A percentile compares a stretch with the other conserved stretches of the same genome.
Evolutionary conservation across 1,284 basidiomycete species (phyloP).

Genomic region (Apiotrichum domesticum): DNA sequence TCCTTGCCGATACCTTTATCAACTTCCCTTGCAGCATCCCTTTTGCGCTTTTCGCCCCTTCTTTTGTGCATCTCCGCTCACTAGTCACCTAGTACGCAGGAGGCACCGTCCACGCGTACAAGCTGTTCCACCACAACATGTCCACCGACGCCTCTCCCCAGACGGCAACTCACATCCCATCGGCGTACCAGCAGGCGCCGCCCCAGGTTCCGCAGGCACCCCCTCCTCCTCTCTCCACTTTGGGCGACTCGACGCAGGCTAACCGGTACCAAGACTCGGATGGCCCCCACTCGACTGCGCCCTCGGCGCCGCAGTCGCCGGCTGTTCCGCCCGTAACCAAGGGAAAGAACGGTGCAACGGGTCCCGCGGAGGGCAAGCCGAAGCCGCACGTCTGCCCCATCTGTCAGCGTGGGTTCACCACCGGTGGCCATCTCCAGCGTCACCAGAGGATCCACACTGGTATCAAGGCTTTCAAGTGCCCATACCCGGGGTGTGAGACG

Average conservation of each 20-base stretch:
- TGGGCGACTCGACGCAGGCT: slow-evolving; percentile 4
- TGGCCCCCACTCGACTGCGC: background rate
- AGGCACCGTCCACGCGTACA: background rate
- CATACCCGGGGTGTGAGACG: slow-evolving; percentile 44
- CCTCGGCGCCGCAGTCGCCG: slow-evolving; percentile 10
- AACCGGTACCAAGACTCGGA: slow-evolving; percentile 12
- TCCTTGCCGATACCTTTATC: too few species aligned
- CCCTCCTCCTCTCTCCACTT: background rate
- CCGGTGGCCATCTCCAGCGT: slow-evolving; percentile 43
- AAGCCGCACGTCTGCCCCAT: slow-evolving; percentile 44
- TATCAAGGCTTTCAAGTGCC: slow-evolving; percentile 46
- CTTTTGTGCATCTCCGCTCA: slow-evolving; percentile 1
- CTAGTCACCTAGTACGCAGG: slow-evolving; percentile 4
- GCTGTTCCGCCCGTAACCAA: slow-evolving; percentile 21
- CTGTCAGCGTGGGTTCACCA: slow-evolving; percentile 41
- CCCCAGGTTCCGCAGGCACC: slow-evolving; percentile 8
- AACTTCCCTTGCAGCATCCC: too few species aligned
- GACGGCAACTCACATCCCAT: slow-evolving; percentile 7
- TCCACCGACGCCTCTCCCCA: slow-evolving; percentile 13
- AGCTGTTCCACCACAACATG: slow-evolving; percentile 8
- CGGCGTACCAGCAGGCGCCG: slow-evolving; percentile 8
- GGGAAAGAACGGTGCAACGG: slow-evolving; percentile 43
- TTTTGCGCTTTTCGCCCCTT: background rate
- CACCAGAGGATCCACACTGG: slow-evolving; percentile 46
- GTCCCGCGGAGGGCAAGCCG: slow-evolving; percentile 42